Evolutionary conservation across 257 asterid genomes (phyloP).

Genomic region (Anisodus tanguticus): DNA sequence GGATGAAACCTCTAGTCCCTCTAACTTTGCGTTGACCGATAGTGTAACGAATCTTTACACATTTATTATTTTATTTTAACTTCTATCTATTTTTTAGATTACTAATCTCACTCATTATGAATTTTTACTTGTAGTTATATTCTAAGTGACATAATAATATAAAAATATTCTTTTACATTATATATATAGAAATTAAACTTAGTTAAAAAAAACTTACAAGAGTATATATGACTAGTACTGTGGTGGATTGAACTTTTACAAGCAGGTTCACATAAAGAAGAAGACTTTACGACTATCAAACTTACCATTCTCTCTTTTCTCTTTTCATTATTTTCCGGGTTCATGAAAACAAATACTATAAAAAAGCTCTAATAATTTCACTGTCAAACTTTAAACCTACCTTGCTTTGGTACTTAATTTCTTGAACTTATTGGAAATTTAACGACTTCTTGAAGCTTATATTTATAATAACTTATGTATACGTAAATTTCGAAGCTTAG

Average conservation of each 20-base stretch:
- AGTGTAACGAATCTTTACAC: too few relatives aligned
- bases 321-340: neutral
- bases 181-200: too few relatives aligned
- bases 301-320: neutral
- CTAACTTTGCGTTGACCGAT: too few relatives aligned
- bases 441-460: neutral
- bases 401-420: neutral
- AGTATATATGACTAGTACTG: too few relatives aligned
- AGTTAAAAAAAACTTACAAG: too few relatives aligned
- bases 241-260: neutral
- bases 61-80: too few relatives aligned
- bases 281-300: neutral
- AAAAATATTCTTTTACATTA: too few relatives aligned
- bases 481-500: neutral
- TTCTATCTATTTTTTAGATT: too few relatives aligned
- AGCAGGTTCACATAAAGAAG: constrained; percentile 6
- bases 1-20: too few relatives aligned
- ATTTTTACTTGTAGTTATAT: too few relatives aligned
- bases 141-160: too few relatives aligned
- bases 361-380: neutral
- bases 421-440: neutral
- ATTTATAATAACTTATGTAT: neutral
- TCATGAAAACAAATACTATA: neutral
- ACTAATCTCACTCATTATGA: too few relatives aligned
- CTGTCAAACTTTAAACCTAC: constrained; percentile 11